phyloP scores from a whole-genome alignment of 768 basidiomycete genomes.

The Lentinula lateritia region DNA sequence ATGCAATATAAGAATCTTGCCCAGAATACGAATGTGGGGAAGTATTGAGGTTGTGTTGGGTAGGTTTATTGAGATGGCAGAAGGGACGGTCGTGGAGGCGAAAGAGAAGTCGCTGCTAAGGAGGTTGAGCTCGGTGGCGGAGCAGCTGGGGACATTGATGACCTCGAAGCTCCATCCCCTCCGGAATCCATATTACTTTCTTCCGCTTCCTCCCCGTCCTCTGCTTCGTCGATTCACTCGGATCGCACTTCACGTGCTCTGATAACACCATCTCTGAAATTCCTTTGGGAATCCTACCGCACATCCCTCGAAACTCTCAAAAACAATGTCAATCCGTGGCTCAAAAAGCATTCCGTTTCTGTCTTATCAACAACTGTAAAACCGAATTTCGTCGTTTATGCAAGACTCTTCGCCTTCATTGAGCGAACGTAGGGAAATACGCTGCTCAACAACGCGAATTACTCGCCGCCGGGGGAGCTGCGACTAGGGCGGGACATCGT shows the following conservation, averaged over 20 bases:
- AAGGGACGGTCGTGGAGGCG: no score
- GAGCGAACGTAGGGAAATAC: constrained; percentile 93
- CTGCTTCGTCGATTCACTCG: constrained; percentile 79
- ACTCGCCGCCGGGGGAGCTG: no score
- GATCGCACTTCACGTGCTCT: constrained; percentile 92
- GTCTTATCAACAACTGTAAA: constrained; percentile 87
- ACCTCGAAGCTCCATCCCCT: constrained; percentile 93
- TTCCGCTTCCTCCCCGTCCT: constrained; percentile 43
- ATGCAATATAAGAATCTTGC: no score
- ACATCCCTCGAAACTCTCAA: constrained; percentile 94
- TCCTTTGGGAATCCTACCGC: constrained; percentile 98
- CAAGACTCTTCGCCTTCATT: constrained; percentile 92
- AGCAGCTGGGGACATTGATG: constrained; percentile 77
- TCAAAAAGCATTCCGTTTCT: constrained; percentile 96
- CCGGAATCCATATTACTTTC: constrained; percentile 89
- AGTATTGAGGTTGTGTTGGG: no score
- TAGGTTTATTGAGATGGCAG: no score
- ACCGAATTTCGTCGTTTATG: constrained; percentile 96
- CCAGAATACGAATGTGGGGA: no score
- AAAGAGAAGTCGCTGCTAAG: no score
- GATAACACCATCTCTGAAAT: constrained; percentile 96
- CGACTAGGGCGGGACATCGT: constrained; percentile 29
- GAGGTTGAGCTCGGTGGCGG: no score
- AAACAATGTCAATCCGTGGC: constrained; percentile 97
- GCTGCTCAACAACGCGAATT: constrained; percentile 60